Evolutionary conservation across 1,284 basidiomycete species (phyloP).

Genomic region (Peniophora sp.): DNA sequence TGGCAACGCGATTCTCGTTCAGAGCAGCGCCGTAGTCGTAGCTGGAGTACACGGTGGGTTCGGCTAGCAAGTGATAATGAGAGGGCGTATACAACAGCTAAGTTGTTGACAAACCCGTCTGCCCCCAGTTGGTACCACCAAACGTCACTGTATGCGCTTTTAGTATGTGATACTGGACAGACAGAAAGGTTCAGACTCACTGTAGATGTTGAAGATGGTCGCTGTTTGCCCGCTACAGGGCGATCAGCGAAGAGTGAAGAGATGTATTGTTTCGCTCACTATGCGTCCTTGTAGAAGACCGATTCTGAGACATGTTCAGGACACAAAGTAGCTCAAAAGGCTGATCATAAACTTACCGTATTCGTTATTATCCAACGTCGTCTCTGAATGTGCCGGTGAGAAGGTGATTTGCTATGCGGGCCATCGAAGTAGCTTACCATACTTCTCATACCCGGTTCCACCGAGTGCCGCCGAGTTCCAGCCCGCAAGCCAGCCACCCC

Average conservation of each 20-base stretch:
- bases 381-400: constrained; percentile 13
- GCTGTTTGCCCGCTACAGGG: constrained; percentile 33
- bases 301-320: constrained; percentile 25
- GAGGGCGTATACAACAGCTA: no score
- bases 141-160: constrained; percentile 29
- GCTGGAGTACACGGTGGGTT: constrained; percentile 37
- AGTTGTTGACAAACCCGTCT: constrained; percentile 17
- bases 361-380: constrained; percentile 35
- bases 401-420: not conserved
- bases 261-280: constrained; percentile 23
- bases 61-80: constrained; percentile 11
- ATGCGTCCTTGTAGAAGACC: constrained; percentile 43
- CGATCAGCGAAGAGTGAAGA: not conserved
- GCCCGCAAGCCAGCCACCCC: constrained; percentile 36
- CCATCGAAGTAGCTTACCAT: constrained; percentile 21
- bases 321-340: not conserved
- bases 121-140: constrained; percentile 45
- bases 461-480: constrained; percentile 32
- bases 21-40: constrained; percentile 45
- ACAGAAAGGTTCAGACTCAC: constrained; percentile 16
- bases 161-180: not conserved
- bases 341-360: constrained; percentile 11
- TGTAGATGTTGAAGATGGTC: constrained; percentile 40
- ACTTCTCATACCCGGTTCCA: constrained; percentile 44
- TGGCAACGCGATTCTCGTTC: constrained; percentile 41